Conservation (phyloP, 2,329 filamentous ascomycete genomes). For the Xylariaceae sp. region DNA sequence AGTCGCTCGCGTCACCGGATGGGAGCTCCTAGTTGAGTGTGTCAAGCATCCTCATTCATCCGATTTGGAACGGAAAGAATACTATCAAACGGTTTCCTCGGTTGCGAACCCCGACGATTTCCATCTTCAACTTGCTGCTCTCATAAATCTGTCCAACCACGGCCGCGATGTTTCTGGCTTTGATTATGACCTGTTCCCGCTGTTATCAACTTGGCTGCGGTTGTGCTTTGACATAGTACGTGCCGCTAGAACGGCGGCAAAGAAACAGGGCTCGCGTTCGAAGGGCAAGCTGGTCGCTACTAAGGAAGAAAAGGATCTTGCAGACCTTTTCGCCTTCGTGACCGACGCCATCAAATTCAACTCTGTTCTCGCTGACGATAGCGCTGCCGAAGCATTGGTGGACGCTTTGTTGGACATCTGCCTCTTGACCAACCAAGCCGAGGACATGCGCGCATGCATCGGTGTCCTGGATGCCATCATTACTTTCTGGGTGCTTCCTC, state of each 20-base stretch:
- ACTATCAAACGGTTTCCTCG: conserved; percentile 57
- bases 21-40: conserved; percentile 61
- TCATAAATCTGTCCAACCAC: conserved; percentile 56
- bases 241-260: conserved; percentile 45
- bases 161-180: conserved; percentile 61
- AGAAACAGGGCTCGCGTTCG: conserved; percentile 43
- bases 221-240: conserved; percentile 50
- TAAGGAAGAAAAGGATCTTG: conserved; percentile 57
- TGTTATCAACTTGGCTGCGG: conserved; percentile 57
- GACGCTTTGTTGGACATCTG: conserved; percentile 61
- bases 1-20: conserved; percentile 54
- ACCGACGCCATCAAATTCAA: conserved; percentile 71
- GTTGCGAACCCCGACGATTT: conserved; percentile 57
- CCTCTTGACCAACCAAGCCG: conserved; percentile 57
- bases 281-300: conserved; percentile 39
- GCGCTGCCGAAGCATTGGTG: conserved; percentile 56
- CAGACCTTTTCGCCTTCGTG: conserved; percentile 59
- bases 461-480: conserved; percentile 64
- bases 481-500: conserved; percentile 66
- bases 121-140: conserved; percentile 57
- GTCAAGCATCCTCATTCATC: conserved; percentile 57
- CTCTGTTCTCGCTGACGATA: conserved; percentile 61
- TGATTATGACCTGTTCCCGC: conserved; percentile 60
- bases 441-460: conserved; percentile 63
- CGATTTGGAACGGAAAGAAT: conserved; percentile 61